Evolutionary conservation across 2,329 filamentous ascomycete genomes (phyloP).

Genomic region (Amauroascus niger): DNA sequence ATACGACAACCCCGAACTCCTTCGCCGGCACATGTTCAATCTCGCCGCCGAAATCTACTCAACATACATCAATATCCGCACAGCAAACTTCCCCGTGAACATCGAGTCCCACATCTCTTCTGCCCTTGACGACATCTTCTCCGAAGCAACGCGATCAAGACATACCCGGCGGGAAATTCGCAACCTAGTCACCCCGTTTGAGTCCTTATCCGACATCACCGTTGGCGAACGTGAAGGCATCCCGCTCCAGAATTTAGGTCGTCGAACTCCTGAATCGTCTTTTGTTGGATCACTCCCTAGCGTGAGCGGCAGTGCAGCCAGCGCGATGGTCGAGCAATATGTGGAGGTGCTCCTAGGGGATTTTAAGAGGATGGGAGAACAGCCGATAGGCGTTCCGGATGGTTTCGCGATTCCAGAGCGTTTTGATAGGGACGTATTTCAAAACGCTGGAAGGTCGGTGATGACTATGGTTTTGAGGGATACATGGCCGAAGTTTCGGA

Average conservation of each 20-base stretch:
- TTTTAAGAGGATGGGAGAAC: background rate
- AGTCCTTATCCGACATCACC: background rate
- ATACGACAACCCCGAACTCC: slow-evolving; percentile 12
- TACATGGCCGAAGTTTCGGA: slow-evolving; percentile 52
- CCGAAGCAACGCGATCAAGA: slow-evolving; percentile 32
- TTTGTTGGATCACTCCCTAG: background rate
- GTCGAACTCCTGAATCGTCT: background rate
- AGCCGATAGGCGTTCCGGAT: background rate
- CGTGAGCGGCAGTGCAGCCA: background rate
- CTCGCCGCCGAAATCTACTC: slow-evolving; percentile 49
- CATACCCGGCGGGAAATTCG: slow-evolving; percentile 34
- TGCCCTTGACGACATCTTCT: slow-evolving; percentile 45
- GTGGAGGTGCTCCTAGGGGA: background rate
- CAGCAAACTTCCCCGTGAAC: slow-evolving; percentile 55
- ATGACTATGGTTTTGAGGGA: slow-evolving; percentile 55
- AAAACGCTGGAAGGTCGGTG: slow-evolving; percentile 45
- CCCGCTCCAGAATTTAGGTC: background rate
- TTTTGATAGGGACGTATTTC: slow-evolving; percentile 40
- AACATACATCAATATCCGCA: slow-evolving; percentile 46
- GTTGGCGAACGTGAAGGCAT: background rate
- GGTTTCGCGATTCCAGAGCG: background rate
- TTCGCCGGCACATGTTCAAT: slow-evolving; percentile 43
- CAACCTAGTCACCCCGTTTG: slow-evolving; percentile 25
- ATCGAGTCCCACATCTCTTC: slow-evolving; percentile 47
- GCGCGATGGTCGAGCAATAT: background rate